Evolutionary conservation across 2,329 filamentous ascomycete genomes (phyloP), one percentile per base, ranked within the genome.

Genomic region (Diaporthe capsici): DNA sequence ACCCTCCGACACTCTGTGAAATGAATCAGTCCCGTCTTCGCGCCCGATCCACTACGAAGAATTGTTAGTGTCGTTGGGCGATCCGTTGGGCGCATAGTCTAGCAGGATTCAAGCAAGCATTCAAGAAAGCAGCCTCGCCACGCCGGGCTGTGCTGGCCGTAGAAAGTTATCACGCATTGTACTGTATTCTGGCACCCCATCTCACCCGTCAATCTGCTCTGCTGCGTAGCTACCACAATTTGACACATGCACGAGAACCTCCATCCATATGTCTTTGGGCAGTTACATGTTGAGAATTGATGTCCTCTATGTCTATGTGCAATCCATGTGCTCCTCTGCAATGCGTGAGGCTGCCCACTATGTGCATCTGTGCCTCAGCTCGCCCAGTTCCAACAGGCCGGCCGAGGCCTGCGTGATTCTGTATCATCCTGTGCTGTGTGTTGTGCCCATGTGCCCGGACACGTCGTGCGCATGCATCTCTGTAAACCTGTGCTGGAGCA

Each of bases 291-390:
- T 31, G 47, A 65, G 47, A 47, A 65, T 57, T 61, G 15, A 75
- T 77, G 49, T 73, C 76, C 71, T 73, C 76, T 75, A 75, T 73
- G 51, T 75, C 73, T 77, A 77, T 73, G 73, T 75, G 55, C 73
- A 63, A 58, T 49, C 58, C 42, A 60, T 34, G 51, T 60, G 63
- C 71, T 71, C 63, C 65, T 72, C 60, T 20, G 53, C 72, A 28
- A 72, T 51, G 47, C 25, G 44, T 34, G 53, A 51, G 57, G n/a
- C 42, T 25, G 44, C 53, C 44, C 25, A 58, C 44, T 75, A 60
- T 75, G 60, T 75, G 73, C 68, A 72, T 31, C 61, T 65, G 44
- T 55, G 34, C 37, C 63, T 28, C 57, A 58, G 67, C 72, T 70
- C 17, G 60, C 55, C 51, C 51, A 44, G 47, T 55, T 10, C 25